Evolutionary conservation across 768 basidiomycete genomes (phyloP).

Genomic region (Amyloporia xantha): DNA sequence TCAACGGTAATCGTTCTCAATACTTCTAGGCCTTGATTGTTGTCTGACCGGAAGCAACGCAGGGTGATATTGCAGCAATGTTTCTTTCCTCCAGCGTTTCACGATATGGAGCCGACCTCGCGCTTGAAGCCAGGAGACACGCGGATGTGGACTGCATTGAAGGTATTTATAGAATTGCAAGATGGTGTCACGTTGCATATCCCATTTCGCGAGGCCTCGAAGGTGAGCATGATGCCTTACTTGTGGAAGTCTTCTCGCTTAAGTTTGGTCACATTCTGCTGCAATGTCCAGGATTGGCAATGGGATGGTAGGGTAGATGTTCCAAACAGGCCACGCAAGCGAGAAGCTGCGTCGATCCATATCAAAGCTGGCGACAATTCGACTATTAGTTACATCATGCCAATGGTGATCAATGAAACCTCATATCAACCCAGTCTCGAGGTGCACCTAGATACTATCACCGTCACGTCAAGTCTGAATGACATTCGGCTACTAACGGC

Average conservation of each 20-base stretch:
- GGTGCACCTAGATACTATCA: slow-evolving; percentile 74
- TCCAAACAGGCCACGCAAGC: slow-evolving; percentile 44
- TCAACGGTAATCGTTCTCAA: slow-evolving; percentile 53
- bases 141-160: slow-evolving; percentile 77
- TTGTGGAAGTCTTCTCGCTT: neutral
- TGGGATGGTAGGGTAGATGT: slow-evolving; percentile 64
- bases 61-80: slow-evolving; percentile 71
- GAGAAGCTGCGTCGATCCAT: slow-evolving; percentile 68
- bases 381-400: slow-evolving; percentile 77
- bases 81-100: slow-evolving; percentile 81
- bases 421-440: slow-evolving; percentile 81
- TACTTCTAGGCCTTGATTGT: neutral
- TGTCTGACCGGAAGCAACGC: too few relatives aligned
- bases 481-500: slow-evolving; percentile 74
- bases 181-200: slow-evolving; percentile 72
- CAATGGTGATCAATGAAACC: slow-evolving; percentile 63
- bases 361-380: slow-evolving; percentile 74
- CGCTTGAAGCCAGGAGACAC: slow-evolving; percentile 69
- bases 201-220: slow-evolving; percentile 90
- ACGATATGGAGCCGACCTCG: slow-evolving; percentile 48
- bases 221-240: slow-evolving; percentile 36
- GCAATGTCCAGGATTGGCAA: slow-evolving; percentile 69
- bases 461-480: slow-evolving; percentile 80
- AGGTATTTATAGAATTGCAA: slow-evolving; percentile 74
- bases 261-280: neutral